Base-by-base conservation (phyloP, 345 rosid species). In the Murraya paniculata region DNA sequence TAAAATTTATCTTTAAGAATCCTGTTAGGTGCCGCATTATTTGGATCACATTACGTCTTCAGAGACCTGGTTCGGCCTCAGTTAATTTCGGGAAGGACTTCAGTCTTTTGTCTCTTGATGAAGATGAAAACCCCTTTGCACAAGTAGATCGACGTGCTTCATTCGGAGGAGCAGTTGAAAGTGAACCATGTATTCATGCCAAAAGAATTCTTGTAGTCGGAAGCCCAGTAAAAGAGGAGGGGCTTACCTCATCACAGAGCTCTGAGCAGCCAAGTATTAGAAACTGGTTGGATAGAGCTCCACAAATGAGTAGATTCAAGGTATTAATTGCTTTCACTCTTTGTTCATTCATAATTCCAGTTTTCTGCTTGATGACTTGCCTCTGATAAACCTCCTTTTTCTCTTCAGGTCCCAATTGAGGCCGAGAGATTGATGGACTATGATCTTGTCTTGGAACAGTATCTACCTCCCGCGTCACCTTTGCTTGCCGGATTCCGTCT, bases 41-140 rank as follows among this genome's bases (percentile, higher is more conserved):
- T 80, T 96, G 99, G 98, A 71, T 96, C 74, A 86, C 87, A 45
- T 86, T 96, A 21, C 90, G 91, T 58, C 92, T 96, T 78, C 92
- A 85, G 79, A 87, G 90, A 77, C 88, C 91, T 60, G 99, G 99
- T 74, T 94, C 97, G 57, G 87, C 90, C 82, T 96, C 98, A 71
- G 86, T 96, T 64, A 91, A 87, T 84, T 79, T 93, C 75, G 94
- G 70, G 74, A 92, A 72, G 61, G 93, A 90, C 86, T 79, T 95
- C 41, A 90, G 83, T 85, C 93, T 94, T 68, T 80, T 96, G 71
- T 87, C 91, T 73, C 81, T 96, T 39, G 98, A 96, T 72, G 98
- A 91, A 81, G 90, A 92, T 70, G 97, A 92, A 82, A 96, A 94
- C 84, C 98, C 98, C 33, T 92, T 92, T 84, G 91, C 98, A 16